A percentile compares a stretch with the other conserved stretches of the same genome.
Evolutionary conservation across 1,284 basidiomycete genomes (phyloP).

Genomic region (Trichosporon sp.): DNA sequence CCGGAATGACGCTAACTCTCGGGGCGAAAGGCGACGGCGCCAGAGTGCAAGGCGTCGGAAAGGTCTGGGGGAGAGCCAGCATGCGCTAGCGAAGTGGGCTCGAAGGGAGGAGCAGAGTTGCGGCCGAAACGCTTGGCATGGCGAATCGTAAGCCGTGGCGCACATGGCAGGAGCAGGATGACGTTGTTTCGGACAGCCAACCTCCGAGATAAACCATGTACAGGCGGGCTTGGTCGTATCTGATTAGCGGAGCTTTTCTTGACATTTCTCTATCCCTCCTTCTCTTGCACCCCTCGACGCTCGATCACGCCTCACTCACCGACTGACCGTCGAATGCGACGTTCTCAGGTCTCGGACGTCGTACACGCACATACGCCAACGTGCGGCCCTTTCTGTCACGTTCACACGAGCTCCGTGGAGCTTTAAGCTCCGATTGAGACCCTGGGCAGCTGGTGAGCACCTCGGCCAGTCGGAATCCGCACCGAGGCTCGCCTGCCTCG

Average conservation of each 20-base stretch:
- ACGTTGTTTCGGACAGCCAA: neutral
- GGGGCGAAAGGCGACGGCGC: neutral
- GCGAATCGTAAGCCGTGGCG: neutral
- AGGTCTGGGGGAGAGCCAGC: constrained; percentile 1
- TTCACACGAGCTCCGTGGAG: constrained; percentile 1
- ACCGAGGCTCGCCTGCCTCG: neutral
- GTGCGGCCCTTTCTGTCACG: neutral
- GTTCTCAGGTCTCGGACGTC: neutral
- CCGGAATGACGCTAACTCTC: neutral
- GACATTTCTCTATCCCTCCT: neutral
- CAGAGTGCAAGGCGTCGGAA: neutral
- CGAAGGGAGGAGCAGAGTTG: neutral
- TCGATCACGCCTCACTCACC: neutral
- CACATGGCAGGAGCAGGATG: neutral
- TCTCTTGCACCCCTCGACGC: neutral
- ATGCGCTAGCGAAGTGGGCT: neutral
- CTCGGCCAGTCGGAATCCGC: neutral
- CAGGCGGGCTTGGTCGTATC: neutral
- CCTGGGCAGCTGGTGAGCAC: neutral
- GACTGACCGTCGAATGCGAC: neutral
- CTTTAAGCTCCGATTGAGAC: neutral
- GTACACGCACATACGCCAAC: neutral
- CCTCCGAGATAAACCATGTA: neutral
- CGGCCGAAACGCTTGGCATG: constrained; percentile 8
- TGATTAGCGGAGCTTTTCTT: neutral